Base-by-base conservation (phyloP, 179 eudicot species). In the Silene coronaria region DNA sequence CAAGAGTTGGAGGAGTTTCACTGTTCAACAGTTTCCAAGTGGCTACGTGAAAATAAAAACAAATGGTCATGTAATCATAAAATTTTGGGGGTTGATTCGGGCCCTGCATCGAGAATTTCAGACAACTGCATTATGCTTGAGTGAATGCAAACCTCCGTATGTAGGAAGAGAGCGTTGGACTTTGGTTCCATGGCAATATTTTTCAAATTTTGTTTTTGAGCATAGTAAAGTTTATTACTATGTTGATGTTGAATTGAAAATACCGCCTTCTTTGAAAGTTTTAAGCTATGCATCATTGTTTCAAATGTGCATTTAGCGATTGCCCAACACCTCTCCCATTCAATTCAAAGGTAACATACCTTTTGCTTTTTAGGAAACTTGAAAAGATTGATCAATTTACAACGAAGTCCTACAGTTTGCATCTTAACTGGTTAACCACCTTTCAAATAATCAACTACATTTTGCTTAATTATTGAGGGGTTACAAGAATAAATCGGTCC, bases 61-160 rank as follows among this genome's bases (percentile, higher is more conserved):
- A 51, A 48, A 57, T 32, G 62, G 36, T 65, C 48, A 38, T 82
- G 76, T 71, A 34, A 60, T 71, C 71, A 78, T 81, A 75, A 64
- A 62, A 73, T 75, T 82, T 66, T 78, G 73, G 76, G 84, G 79
- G 77, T 71, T 63, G 19, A 67, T 46, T 71, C 28, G 57, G 32
- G 27, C 79, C 77, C 77, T 75, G 70, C 68, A 19, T 78, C 24
- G 36, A 60, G 51, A 24, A 68, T 13, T 46, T 66, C 28, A 9
- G 75, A 75, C 62, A 26, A 8, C 53, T 26, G 73, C 65, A 55
- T 65, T 73, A 45, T 74, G 74, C 46, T 65, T 68, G 80, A 78
- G 76, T 65, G 60, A 34, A 60, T 70, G 34, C 51, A 61, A 70
- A 60, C 57, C 67, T 70, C 34, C 14, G 0, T 19, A 67, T 21